These are phyloP conservation scores for Dictyostelium brefeldianum DNA, from an alignment of 78 protist species.

Conservation along the genomic window DNA sequence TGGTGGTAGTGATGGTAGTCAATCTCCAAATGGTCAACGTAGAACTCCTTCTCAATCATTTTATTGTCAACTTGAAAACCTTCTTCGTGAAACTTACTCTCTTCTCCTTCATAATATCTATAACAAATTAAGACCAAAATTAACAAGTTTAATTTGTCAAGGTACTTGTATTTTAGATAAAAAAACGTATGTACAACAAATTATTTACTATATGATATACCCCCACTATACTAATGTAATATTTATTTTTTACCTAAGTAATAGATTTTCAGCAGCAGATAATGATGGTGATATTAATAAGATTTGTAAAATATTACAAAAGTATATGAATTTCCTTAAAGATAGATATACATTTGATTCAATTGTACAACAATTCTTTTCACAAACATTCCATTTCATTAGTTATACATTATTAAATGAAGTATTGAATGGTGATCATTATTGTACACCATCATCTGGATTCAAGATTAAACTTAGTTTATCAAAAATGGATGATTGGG, in stretches of 20 bases:
- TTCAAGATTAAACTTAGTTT: conserved; percentile 54
- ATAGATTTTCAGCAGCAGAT: conserved; percentile 57
- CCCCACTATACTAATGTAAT: neutral
- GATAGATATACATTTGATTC: conserved; percentile 51
- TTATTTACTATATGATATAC: too few relatives aligned
- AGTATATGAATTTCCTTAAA: conserved; percentile 32
- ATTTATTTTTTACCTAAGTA: neutral
- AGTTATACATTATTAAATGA: conserved; percentile 34
- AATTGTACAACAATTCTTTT: conserved; percentile 70
- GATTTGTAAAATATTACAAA: conserved; percentile 48
- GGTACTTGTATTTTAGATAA: conserved; percentile 46
- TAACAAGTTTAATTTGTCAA: conserved; percentile 15
- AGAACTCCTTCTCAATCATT: conserved; percentile 42
- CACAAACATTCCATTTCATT: conserved; percentile 61
- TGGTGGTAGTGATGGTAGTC: neutral
- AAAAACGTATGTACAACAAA: conserved; percentile 56
- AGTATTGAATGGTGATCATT: neutral
- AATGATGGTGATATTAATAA: conserved; percentile 40
- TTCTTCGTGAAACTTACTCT: conserved; percentile 50
- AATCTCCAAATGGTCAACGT: neutral
- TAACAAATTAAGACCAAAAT: conserved; percentile 42
- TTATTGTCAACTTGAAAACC: conserved; percentile 28
- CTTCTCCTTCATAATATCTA: conserved; percentile 55
- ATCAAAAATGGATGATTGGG: conserved; percentile 69
- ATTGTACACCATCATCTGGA: conserved; percentile 59